Evolutionary conservation across 257 asterid genomes (phyloP).

Genomic region (Gardenia jasminoides): DNA sequence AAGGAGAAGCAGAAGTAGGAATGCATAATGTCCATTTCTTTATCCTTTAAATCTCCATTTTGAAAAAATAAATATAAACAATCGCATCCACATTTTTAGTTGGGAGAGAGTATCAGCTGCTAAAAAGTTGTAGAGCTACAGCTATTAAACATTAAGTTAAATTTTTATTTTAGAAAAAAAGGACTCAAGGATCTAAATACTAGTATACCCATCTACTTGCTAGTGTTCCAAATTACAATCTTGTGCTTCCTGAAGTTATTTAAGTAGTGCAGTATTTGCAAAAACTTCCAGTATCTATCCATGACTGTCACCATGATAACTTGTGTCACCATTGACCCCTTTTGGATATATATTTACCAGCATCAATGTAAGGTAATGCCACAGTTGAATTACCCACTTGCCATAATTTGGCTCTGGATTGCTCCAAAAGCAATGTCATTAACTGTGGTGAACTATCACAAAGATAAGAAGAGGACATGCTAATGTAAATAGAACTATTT

Average conservation of each 20-base stretch:
- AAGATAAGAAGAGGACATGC: no score
- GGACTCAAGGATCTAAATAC: neutral
- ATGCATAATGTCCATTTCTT: neutral
- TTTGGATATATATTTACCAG: neutral
- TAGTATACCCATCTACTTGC: neutral
- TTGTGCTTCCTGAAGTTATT: no score
- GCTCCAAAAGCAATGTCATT: no score
- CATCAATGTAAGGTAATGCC: neutral
- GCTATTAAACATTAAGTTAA: neutral
- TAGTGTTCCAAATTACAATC: neutral
- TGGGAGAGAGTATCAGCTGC: neutral
- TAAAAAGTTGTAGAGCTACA: neutral
- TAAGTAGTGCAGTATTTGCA: no score
- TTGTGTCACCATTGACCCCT: neutral
- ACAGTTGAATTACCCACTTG: no score
- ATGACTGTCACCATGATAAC: no score
- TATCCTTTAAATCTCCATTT: neutral
- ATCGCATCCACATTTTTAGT: neutral
- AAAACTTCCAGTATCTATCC: neutral
- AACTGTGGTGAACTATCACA: no score
- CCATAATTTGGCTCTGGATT: no score
- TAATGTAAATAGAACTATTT: neutral
- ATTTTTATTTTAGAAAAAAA: no score
- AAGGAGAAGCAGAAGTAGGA: no score
- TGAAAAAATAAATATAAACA: neutral